Base-by-base conservation (phyloP, 306 rosid genomes). In the Fragaria iinumae region DNA sequence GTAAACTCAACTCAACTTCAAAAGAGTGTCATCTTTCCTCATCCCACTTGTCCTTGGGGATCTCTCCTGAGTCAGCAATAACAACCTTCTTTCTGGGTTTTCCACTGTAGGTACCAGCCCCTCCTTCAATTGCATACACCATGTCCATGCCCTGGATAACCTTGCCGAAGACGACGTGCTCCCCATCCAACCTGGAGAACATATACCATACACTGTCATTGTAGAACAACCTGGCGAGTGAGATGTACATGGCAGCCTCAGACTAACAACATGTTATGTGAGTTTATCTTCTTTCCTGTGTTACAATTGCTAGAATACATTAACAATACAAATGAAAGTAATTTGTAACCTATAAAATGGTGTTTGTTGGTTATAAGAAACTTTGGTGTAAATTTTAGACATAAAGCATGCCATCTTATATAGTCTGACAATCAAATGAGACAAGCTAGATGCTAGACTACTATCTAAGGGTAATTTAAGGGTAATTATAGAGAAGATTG, bases 91-190 rank as follows among this genome's bases (percentile, higher is more conserved):
- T 92, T 78, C 97, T 87, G 39, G 97, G 97, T 70, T 87, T 89
- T 47, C 96, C 97, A 2, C 83, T 87, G 81, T 90, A 90, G 72
- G 96, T 92, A 77, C 97, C 97, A 27, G 96, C 88, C 67, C 97
- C 92, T 41, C 97, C 96, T 83, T 92, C 97, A 79, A 92, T 86
- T 45, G 92, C 85, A 76, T 89, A 90, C 57, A 92, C 93, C 34
- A 14, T 70, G 69, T 92, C 97, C 97, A 92, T 92, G 64, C 97
- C 97, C 86, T 90, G 91, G 49, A 92, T 69, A 66, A 92, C 93
- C 87, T 85, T 90, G 53, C 97, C 96, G 67, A 92, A 89, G 60
- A 89, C 93, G 34, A 90, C 97, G 62, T 92, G 96, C 63, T 92
- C 97, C 67, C 96, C 92, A 74, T 92, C 96, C 89, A 92, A 86